Evolutionary conservation across 768 basidiomycete species (phyloP).

Genomic region (Tylopilus rubrobrunneus): DNA sequence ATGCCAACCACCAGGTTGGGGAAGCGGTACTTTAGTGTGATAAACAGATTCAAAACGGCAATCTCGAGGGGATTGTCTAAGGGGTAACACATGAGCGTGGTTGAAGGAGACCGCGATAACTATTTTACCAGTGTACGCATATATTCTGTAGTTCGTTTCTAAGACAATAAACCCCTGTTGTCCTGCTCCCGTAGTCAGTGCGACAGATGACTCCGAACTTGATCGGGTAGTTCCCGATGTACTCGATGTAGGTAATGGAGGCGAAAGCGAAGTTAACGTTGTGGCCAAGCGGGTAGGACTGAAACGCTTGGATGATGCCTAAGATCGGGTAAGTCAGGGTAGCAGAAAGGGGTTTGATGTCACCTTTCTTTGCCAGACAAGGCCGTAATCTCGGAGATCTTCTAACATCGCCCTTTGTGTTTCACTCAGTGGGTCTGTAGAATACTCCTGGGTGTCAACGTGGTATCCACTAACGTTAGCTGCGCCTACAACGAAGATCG

Average conservation of each 20-base stretch:
- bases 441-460: conserved; percentile 69
- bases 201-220: conserved; percentile 18
- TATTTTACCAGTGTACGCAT: conserved; percentile 86
- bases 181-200: conserved; percentile 47
- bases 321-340: conserved; percentile 13
- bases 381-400: conserved; percentile 92
- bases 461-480: neutral
- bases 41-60: conserved; percentile 91
- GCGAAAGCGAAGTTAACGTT: conserved; percentile 87
- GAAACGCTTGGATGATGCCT: conserved; percentile 78
- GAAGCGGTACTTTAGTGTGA: conserved; percentile 89
- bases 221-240: conserved; percentile 17
- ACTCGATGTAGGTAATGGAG: conserved; percentile 63
- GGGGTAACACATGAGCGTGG: conserved; percentile 17
- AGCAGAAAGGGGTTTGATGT: conserved; percentile 20
- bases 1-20: conserved; percentile 96
- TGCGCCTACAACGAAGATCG: neutral
- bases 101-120: conserved; percentile 9
- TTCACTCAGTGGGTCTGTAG: conserved; percentile 70
- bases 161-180: conserved; percentile 92
- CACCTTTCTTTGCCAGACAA: conserved; percentile 84
- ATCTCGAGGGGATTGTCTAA: conserved; percentile 94
- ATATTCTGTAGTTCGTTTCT: conserved; percentile 97
- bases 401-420: conserved; percentile 85
- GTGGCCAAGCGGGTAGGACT: conserved; percentile 94